Conservation (phyloP, 352 stramenopile genomes). For the Albugo candida region DNA sequence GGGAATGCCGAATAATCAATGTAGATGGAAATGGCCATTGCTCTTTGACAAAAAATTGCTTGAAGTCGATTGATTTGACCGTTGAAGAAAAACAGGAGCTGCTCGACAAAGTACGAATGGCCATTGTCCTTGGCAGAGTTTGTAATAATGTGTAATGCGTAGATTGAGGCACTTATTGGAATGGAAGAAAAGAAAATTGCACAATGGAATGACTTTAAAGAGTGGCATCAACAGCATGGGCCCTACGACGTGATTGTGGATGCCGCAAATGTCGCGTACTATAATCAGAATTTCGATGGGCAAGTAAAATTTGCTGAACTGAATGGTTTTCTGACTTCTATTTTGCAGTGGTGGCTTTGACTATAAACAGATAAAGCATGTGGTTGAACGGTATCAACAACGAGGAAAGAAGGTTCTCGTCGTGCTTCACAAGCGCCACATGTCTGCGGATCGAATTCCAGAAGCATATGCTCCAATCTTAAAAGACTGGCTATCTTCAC, state of each 20-base stretch:
- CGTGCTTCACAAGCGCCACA: constrained; percentile 92
- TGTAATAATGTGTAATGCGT: neutral
- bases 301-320: constrained; percentile 9
- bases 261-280: constrained; percentile 97
- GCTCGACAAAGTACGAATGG: constrained; percentile 30
- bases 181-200: constrained; percentile 41
- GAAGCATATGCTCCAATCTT: constrained; percentile 47
- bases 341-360: constrained; percentile 75
- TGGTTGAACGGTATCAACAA: constrained; percentile 81
- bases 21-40: constrained; percentile 34
- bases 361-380: constrained; percentile 90
- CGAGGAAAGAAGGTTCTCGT: constrained; percentile 82
- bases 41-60: constrained; percentile 29
- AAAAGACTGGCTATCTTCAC: constrained; percentile 40
- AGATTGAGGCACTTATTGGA: constrained; percentile 65
- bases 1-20: constrained; percentile 28
- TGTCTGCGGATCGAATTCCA: constrained; percentile 74
- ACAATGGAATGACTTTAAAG: constrained; percentile 73
- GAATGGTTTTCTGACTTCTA: neutral
- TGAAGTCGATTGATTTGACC: constrained; percentile 48
- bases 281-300: constrained; percentile 91
- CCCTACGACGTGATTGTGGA: constrained; percentile 91
- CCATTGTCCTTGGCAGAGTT: neutral
- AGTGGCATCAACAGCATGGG: constrained; percentile 41
- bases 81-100: constrained; percentile 20